phyloP scores from a whole-genome alignment of 179 eudicot genomes.

The Pouteria campechiana region DNA sequence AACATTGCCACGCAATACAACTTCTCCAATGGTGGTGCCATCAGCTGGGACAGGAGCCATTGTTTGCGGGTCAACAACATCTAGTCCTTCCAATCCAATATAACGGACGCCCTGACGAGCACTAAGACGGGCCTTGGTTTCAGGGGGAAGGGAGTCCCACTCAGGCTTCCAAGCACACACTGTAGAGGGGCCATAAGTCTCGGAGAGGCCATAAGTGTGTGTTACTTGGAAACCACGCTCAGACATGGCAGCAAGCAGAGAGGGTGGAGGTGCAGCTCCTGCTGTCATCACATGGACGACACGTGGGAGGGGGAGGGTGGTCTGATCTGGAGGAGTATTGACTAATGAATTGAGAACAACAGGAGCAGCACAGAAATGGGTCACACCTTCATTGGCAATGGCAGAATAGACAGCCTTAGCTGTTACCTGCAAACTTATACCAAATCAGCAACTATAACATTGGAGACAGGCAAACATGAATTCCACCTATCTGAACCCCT shows the following conservation, averaged over 20 bases:
- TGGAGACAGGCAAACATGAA: not conserved
- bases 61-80: conserved; percentile 44
- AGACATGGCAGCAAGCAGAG: conserved; percentile 67
- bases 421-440: conserved; percentile 40
- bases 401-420: conserved; percentile 74
- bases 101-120: conserved; percentile 85
- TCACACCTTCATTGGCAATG: conserved; percentile 59
- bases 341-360: conserved; percentile 88
- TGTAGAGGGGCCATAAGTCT: conserved; percentile 88
- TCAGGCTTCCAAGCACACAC: conserved; percentile 95
- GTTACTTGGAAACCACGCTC: conserved; percentile 69
- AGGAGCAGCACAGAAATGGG: conserved; percentile 97
- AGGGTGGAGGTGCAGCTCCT: conserved; percentile 92
- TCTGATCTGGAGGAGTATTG: conserved; percentile 62
- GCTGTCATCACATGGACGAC: conserved; percentile 82
- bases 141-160: conserved; percentile 65
- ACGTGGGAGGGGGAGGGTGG: conserved; percentile 67
- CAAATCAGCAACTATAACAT: conserved; percentile 1
- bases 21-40: conserved; percentile 78
- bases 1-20: conserved; percentile 66
- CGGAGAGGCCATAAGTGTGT: conserved; percentile 94
- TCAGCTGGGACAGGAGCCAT: conserved; percentile 82
- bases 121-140: conserved; percentile 61
- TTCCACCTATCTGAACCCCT: not conserved
- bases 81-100: conserved; percentile 54